Base-by-base conservation (phyloP, 106 monocot species). In the Platanthera guangdongensis region DNA sequence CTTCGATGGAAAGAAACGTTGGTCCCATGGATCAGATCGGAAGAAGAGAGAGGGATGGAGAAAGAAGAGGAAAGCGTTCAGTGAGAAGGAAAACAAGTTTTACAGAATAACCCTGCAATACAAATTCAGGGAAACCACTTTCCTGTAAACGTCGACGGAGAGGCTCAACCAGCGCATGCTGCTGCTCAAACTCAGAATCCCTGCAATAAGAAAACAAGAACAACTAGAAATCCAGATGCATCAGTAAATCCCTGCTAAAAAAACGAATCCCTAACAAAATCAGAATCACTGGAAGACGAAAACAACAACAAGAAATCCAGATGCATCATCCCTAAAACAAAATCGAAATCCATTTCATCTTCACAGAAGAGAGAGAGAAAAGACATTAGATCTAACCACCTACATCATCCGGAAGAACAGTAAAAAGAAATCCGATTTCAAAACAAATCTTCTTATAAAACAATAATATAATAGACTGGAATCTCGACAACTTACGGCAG, bases 71-170 rank as follows among this genome's bases (percentile, higher is more conserved):
- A 48, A 21, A 54, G 15, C 65, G 7, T 4, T 68, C 7, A 22
- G n/a, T 16, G 67, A 46, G 5, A n/a, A 70, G 21, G 4, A 72
- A 63, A 16, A 2, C 5, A n/a, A 76, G 22, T 86, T 95, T 86
- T 95, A 95, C 76, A 95, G 92, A 74, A 95, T 92, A 68, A 95
- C 89, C 50, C 88, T 82, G 63, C 95, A 95, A 49, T 90, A 92
- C 77, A 92, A 78, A 51, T 92, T 89, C 75, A 92, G 75, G 79
- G 87, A 88, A 47, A 92, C 80, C 47, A 83, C 87, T 83, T 83
- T 84, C 51, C 89, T 78, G 50, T 84, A 75, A 1, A 90, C 76
- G 76, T 87, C 95, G 64, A 89, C 78, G 6, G 84, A 87, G 32
- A 89, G 73, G 78, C 79, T 86, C 83, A 86, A 52, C 92, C 87